These are phyloP conservation scores for Vaccinium macrocarpon DNA, from an alignment of 148 eudicot genomes.

Conservation along the genomic window DNA sequence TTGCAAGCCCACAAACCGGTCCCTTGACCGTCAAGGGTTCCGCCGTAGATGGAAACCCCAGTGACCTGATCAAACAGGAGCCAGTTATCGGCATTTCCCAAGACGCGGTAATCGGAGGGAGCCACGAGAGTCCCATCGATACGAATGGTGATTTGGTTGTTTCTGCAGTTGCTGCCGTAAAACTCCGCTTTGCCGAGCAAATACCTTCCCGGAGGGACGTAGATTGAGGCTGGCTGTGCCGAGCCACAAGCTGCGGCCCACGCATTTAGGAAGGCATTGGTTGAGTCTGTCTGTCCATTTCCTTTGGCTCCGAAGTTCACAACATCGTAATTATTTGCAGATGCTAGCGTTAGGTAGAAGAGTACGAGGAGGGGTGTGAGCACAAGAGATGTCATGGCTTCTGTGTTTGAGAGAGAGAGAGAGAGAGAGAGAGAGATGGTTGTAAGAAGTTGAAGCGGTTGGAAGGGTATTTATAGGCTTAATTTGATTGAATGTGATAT, in stretches of 20 bases:
- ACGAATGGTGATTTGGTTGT: conserved; percentile 25
- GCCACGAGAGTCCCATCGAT: conserved; percentile 51
- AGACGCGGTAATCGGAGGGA: conserved; percentile 31
- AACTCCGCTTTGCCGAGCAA: conserved; percentile 31
- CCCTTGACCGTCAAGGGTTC: conserved; percentile 49
- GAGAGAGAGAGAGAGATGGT: neutral
- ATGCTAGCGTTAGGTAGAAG: conserved; percentile 9
- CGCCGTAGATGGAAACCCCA: conserved; percentile 32
- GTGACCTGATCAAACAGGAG: conserved; percentile 32
- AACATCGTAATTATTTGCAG: conserved; percentile 27
- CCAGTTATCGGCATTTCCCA: conserved; percentile 36
- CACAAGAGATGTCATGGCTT: neutral
- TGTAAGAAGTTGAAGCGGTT: neutral
- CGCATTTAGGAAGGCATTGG: conserved; percentile 37
- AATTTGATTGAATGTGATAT: neutral
- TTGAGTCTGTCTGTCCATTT: conserved; percentile 45
- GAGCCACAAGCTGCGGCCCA: conserved; percentile 54
- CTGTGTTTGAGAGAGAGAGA: neutral
- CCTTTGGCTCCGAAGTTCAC: conserved; percentile 43
- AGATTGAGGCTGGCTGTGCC: conserved; percentile 24
- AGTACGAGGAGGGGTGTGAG: conserved; percentile 1
- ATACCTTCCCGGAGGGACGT: conserved; percentile 52
- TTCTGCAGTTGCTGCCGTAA: conserved; percentile 28
- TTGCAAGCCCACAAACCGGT: conserved; percentile 52
- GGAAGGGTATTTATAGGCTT: neutral